These are phyloP conservation scores for Oryza punctata DNA, from an alignment of 176 grass and related monocot species.

Conservation along the genomic window DNA sequence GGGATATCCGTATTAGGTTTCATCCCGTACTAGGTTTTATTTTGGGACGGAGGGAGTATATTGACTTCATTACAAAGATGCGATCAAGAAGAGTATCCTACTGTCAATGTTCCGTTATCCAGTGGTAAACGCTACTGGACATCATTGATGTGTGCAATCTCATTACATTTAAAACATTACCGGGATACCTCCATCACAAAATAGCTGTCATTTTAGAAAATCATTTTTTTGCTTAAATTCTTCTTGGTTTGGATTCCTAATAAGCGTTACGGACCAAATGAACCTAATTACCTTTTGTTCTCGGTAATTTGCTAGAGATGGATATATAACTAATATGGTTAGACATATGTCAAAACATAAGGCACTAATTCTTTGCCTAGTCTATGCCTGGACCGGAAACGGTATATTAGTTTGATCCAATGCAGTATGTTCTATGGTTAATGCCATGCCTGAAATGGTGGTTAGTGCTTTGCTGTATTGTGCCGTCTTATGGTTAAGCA, in stretches of 20 bases:
- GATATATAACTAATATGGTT: neutral
- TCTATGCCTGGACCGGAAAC: neutral
- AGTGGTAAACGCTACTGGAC: neutral
- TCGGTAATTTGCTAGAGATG: neutral
- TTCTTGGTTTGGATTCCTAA: neutral
- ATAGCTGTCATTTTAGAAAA: neutral
- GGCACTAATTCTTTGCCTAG: neutral
- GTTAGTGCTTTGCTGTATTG: neutral
- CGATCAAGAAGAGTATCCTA: slow-evolving; percentile 1
- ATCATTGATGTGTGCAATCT: slow-evolving; percentile 13
- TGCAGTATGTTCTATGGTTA: neutral
- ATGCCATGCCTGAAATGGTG: neutral
- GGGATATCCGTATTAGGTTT: no score
- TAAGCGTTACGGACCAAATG: neutral
- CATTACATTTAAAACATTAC: neutral
- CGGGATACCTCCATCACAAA: neutral
- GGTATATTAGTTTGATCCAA: neutral
- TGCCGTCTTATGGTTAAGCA: neutral
- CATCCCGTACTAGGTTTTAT: no score
- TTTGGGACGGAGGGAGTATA: no score
- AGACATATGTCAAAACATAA: neutral
- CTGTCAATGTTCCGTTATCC: neutral
- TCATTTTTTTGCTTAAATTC: neutral
- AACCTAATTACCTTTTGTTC: neutral
- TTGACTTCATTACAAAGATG: neutral